These are phyloP conservation scores for Zygotorulaspora chibaensis DNA, from an alignment of 805 yeast species.

Conservation along the genomic window DNA sequence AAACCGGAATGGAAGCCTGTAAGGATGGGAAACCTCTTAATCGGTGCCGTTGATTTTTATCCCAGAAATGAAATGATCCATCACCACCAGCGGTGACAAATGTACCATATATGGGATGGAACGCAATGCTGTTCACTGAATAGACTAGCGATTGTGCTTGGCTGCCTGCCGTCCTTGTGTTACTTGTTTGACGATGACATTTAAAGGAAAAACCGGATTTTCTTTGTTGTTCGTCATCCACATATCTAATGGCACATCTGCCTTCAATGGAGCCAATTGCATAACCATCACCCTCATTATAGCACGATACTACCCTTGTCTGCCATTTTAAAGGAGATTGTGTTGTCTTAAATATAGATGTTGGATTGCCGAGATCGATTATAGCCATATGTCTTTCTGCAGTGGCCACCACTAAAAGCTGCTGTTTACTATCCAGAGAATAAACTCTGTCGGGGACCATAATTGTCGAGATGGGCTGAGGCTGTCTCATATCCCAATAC, in stretches of 20 bases:
- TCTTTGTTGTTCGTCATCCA: slow-evolving; percentile 74
- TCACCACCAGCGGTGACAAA: slow-evolving; percentile 93
- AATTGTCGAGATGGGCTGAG: slow-evolving; percentile 75
- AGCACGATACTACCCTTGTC: slow-evolving; percentile 77
- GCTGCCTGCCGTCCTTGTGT: slow-evolving; percentile 45
- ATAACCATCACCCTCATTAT: slow-evolving; percentile 87
- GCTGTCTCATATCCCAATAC: slow-evolving; percentile 92
- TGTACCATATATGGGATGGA: slow-evolving; percentile 89
- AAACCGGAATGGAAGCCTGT: slow-evolving; percentile 64
- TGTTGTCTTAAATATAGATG: slow-evolving; percentile 65
- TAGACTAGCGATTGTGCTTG: slow-evolving; percentile 63
- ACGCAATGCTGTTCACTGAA: slow-evolving; percentile 72
- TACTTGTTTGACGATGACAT: slow-evolving; percentile 71
- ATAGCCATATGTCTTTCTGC: slow-evolving; percentile 82
- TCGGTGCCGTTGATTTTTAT: slow-evolving; percentile 84
- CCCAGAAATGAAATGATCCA: slow-evolving; percentile 94
- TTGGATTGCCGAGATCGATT: slow-evolving; percentile 79
- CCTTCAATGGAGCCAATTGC: slow-evolving; percentile 95
- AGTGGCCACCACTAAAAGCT: slow-evolving; percentile 85
- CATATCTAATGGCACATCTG: slow-evolving; percentile 88
- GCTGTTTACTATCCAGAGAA: slow-evolving; percentile 78
- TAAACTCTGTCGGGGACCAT: slow-evolving; percentile 87
- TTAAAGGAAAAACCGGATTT: slow-evolving; percentile 81
- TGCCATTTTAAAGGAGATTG: slow-evolving; percentile 85
- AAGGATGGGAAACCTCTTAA: slow-evolving; percentile 72